A percentile compares a stretch with the other conserved stretches of the same genome.
Evolutionary conservation across 148 eudicot species (phyloP).

Genomic region (Selenicereus undatus): DNA sequence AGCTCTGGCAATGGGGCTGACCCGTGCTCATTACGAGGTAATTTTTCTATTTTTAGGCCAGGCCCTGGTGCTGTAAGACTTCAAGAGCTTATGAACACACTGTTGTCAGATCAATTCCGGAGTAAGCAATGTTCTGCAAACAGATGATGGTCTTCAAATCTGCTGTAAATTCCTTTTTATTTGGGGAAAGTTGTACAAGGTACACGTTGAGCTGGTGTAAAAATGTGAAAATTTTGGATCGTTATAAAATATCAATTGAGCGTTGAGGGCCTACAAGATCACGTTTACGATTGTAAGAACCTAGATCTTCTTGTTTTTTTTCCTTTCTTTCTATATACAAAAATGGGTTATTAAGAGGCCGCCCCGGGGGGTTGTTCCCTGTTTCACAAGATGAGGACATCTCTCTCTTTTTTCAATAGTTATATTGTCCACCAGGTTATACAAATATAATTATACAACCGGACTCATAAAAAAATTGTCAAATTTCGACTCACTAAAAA

Average conservation of each 20-base stretch:
- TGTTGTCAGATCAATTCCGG: slow-evolving; percentile 58
- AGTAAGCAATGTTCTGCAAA: slow-evolving; percentile 55
- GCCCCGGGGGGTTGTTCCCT: too few relatives aligned
- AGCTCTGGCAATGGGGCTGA: slow-evolving; percentile 53
- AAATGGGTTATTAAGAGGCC: too few relatives aligned
- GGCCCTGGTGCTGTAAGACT: slow-evolving; percentile 76
- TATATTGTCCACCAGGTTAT: too few relatives aligned
- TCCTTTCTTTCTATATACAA: too few relatives aligned
- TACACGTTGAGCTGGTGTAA: background rate
- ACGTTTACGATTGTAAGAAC: background rate
- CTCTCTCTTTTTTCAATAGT: too few relatives aligned
- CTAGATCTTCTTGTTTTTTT: too few relatives aligned
- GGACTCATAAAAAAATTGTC: too few relatives aligned
- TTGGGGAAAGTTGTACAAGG: background rate
- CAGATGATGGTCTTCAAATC: slow-evolving; percentile 16
- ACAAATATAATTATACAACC: too few relatives aligned
- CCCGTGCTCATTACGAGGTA: slow-evolving; percentile 66
- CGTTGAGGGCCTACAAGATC: background rate
- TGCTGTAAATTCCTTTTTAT: slow-evolving; percentile 14
- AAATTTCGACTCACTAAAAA: too few relatives aligned
- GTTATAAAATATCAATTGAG: background rate
- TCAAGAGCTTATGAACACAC: slow-evolving; percentile 40
- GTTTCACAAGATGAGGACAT: too few relatives aligned
- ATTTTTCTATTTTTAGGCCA: slow-evolving; percentile 60
- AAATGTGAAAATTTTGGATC: background rate